These are phyloP conservation scores for Salicornia ramosissima DNA, from an alignment of 148 eudicot species.

Conservation along the genomic window DNA sequence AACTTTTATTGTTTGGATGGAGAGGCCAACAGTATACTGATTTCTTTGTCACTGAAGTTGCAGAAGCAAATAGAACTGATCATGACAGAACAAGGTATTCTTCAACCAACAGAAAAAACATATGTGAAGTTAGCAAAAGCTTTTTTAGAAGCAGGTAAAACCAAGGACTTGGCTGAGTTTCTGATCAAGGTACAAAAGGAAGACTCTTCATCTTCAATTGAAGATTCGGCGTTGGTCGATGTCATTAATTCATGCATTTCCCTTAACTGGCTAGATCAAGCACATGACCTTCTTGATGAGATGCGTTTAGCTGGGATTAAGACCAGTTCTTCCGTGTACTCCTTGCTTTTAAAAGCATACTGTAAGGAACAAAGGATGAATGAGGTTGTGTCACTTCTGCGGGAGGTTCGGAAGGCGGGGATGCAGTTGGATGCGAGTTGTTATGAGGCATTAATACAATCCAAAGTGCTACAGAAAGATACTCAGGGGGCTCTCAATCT, in stretches of 20 bases:
- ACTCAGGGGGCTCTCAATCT: constrained; percentile 65
- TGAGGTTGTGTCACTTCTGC: constrained; percentile 55
- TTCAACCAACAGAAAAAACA: constrained; percentile 71
- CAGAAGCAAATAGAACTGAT: constrained; percentile 58
- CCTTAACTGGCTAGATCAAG: constrained; percentile 83
- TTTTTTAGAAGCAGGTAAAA: constrained; percentile 69
- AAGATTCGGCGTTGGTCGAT: constrained; percentile 58
- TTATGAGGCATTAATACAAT: constrained; percentile 58
- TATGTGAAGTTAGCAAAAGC: constrained; percentile 73
- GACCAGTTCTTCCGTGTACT: constrained; percentile 54
- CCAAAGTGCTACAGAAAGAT: constrained; percentile 63
- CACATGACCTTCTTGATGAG: constrained; percentile 93
- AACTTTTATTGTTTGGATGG: constrained; percentile 54
- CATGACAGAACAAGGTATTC: constrained; percentile 65
- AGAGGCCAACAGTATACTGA: constrained; percentile 51
- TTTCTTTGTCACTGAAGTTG: constrained; percentile 41
- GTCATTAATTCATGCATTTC: constrained; percentile 74
- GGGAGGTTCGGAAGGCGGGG: constrained; percentile 76
- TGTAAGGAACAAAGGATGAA: constrained; percentile 51
- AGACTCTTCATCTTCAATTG: constrained; percentile 53
- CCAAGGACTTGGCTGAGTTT: constrained; percentile 74
- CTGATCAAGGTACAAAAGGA: constrained; percentile 69
- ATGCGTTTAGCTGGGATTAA: constrained; percentile 76
- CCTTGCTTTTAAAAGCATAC: constrained; percentile 83
- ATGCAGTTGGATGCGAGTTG: constrained; percentile 75